Evolutionary conservation across 2,329 filamentous ascomycete species (phyloP).

Genomic region (Aspergillus proliferans): DNA sequence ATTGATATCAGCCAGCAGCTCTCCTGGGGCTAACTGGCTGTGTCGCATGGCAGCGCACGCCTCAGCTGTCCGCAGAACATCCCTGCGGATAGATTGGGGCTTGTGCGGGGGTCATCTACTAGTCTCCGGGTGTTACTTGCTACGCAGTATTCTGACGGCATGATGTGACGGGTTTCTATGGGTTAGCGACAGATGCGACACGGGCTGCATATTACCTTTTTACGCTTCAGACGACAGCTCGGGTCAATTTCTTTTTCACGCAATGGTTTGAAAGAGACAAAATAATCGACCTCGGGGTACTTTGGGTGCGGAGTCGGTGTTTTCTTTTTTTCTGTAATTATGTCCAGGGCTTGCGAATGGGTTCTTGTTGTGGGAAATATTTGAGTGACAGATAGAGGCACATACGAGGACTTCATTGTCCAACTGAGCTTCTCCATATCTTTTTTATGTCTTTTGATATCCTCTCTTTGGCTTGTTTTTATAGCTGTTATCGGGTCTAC

Average conservation of each 20-base stretch:
- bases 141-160: conserved; percentile 10
- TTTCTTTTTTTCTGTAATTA: conserved; percentile 1
- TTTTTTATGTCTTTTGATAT: not conserved
- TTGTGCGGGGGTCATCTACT: conserved; percentile 1
- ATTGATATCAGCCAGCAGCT: not conserved
- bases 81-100: conserved; percentile 1
- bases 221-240: not conserved
- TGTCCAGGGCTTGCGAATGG: not conserved
- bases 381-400: not conserved
- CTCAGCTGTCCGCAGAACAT: not conserved
- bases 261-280: not conserved
- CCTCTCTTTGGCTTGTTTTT: not conserved
- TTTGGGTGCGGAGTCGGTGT: not conserved
- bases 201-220: not conserved
- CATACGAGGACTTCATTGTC: not conserved
- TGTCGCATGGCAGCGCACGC: not conserved
- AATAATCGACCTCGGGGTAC: not conserved
- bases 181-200: conserved; percentile 6
- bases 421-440: not conserved
- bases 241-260: not conserved
- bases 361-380: not conserved
- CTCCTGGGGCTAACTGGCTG: not conserved
- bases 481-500: not conserved
- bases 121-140: conserved; percentile 6
- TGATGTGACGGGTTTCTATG: conserved; percentile 11